These are phyloP conservation scores for Helianthus tuberosus DNA, from an alignment of 129 eudicot species.

Conservation along the genomic window DNA sequence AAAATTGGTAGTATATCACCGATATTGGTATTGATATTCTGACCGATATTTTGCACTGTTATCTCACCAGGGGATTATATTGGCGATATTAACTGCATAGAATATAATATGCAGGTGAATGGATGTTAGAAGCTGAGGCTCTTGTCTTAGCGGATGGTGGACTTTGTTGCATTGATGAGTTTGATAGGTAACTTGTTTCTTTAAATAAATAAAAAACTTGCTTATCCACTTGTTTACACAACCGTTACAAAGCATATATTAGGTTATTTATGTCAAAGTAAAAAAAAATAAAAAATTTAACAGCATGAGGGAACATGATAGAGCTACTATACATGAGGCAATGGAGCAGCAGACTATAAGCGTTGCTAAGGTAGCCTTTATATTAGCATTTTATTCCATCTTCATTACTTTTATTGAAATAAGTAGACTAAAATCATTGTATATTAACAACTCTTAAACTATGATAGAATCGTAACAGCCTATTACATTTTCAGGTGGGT, in stretches of 20 bases:
- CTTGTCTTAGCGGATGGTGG: slow-evolving; percentile 99
- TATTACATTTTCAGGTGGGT: slow-evolving; percentile 72
- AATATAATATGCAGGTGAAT: slow-evolving; percentile 59
- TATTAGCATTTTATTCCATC: background rate
- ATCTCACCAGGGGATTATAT: too few relatives aligned
- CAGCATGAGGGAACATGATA: slow-evolving; percentile 99
- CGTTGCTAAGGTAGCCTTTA: slow-evolving; percentile 68
- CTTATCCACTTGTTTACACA: background rate
- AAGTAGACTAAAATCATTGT: background rate
- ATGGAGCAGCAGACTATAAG: slow-evolving; percentile 99
- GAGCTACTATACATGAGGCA: slow-evolving; percentile 99
- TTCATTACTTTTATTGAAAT: background rate
- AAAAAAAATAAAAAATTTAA: slow-evolving; percentile 1
- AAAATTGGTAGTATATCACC: too few relatives aligned
- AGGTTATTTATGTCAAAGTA: too few relatives aligned
- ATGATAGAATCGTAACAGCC: slow-evolving; percentile 9
- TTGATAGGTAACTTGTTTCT: slow-evolving; percentile 57
- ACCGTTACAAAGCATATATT: background rate
- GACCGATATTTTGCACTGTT: too few relatives aligned
- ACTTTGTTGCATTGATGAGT: slow-evolving; percentile 98
- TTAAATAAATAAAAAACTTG: background rate
- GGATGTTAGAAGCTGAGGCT: slow-evolving; percentile 99
- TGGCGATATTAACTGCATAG: too few relatives aligned
- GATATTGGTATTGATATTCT: too few relatives aligned
- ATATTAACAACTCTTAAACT: background rate